Percentiles rank a stretch among this genome's conserved stretches.
Conservation (phyloP, 2,329 filamentous ascomycete genomes). For the Cordyceps tenuipes region DNA sequence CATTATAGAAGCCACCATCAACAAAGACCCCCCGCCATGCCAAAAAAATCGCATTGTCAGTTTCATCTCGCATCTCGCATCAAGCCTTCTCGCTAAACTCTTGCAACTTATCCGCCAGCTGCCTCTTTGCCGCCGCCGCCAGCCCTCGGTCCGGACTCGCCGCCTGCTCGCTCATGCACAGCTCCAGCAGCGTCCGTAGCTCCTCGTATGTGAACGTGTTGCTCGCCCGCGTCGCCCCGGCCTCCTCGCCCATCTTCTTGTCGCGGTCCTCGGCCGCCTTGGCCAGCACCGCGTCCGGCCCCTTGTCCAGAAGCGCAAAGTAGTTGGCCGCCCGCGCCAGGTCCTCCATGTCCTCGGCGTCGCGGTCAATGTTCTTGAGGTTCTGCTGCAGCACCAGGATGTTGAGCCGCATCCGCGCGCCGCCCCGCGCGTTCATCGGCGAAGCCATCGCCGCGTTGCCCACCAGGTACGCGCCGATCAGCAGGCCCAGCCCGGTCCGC, state of each 20-base stretch:
- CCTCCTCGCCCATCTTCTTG: constrained; percentile 25
- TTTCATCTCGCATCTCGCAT: constrained; percentile 25
- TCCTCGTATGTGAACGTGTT: constrained; percentile 56
- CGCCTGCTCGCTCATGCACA: constrained; percentile 60
- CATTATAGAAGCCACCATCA: too few relatives aligned
- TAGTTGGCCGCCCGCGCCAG: constrained; percentile 57
- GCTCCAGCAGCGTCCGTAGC: constrained; percentile 55
- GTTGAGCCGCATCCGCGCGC: constrained; percentile 84
- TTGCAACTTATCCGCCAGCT: constrained; percentile 61
- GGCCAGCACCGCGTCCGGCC: constrained; percentile 55
- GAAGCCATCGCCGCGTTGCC: constrained; percentile 61
- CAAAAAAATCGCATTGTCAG: too few relatives aligned
- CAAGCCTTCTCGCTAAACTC: constrained; percentile 64
- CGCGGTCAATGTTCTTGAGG: constrained; percentile 66
- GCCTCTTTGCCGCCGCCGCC: constrained; percentile 56
- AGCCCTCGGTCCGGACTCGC: constrained; percentile 61
- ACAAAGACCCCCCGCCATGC: too few relatives aligned
- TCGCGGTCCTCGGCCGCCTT: constrained; percentile 45
- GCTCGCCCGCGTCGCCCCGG: constrained; percentile 15
- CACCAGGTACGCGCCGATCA: constrained; percentile 75
- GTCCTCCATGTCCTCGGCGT: constrained; percentile 45
- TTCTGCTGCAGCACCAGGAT: constrained; percentile 94
- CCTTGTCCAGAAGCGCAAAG: constrained; percentile 59
- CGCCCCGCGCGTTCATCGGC: constrained; percentile 77
- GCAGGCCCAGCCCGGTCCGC: constrained; percentile 62